A percentile compares a stretch with the other conserved stretches of the same genome.
These are phyloP conservation scores for Ogataea pini DNA, from an alignment of 805 yeast species.

Conservation along the genomic window DNA sequence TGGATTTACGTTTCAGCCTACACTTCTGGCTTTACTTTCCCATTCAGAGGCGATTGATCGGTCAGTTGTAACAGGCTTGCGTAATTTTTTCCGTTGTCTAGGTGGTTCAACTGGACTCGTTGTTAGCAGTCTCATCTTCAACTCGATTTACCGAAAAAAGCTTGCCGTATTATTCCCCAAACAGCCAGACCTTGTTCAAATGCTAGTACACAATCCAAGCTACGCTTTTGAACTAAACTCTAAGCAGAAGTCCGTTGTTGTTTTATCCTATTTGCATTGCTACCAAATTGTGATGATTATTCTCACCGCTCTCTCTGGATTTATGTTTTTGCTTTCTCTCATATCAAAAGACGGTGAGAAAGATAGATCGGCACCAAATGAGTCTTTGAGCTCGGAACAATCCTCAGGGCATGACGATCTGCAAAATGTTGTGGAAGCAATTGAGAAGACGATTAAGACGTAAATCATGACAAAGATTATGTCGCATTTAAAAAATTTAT, in stretches of 20 bases:
- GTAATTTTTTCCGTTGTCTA: slow-evolving; percentile 53
- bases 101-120: slow-evolving; percentile 58
- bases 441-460: not conserved
- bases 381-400: not conserved
- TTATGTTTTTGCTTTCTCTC: slow-evolving; percentile 20
- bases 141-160: slow-evolving; percentile 9
- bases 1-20: slow-evolving; percentile 52
- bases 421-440: not conserved
- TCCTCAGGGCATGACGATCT: not conserved
- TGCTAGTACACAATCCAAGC: not conserved
- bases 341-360: slow-evolving; percentile 11
- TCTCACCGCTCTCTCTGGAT: slow-evolving; percentile 18
- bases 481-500: not conserved
- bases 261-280: slow-evolving; percentile 14
- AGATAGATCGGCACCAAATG: slow-evolving; percentile 4
- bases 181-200: not conserved
- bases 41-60: slow-evolving; percentile 49
- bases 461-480: not conserved
- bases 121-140: slow-evolving; percentile 17
- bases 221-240: not conserved
- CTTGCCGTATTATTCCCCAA: not conserved
- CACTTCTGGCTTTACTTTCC: slow-evolving; percentile 51
- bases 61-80: slow-evolving; percentile 53
- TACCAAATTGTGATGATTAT: slow-evolving; percentile 16
- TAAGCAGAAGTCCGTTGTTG: slow-evolving; percentile 1